Base-by-base conservation (phyloP, 306 rosid genomes). In the Alnus rubra region DNA sequence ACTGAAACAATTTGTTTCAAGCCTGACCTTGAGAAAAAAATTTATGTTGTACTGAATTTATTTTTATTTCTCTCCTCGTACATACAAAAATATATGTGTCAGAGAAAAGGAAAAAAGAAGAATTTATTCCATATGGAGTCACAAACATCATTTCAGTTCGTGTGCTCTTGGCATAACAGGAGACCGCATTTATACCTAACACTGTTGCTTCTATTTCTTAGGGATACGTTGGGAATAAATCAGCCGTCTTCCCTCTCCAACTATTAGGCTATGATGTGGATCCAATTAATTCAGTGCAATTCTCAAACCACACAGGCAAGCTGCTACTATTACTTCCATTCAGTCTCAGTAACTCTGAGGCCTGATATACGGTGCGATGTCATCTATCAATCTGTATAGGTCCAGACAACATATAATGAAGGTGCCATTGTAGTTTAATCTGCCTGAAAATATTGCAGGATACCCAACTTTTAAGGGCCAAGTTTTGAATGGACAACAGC, bases 251-350 rank as follows among this genome's bases (percentile, higher is more conserved):
- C 51, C 97, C 97, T 65, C 87, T 92, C 72, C 97, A 92, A 85
- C 88, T 92, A 56, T 72, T 92, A 84, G 97, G 97, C 80, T 92
- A 86, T 81, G 97, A 92, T 79, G 97, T 92, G 81, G 97, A 92
- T 88, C 94, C 97, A 74, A 92, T 92, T 69, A 85, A 90, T 83
- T 92, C 97, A 39, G 96, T 92, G 80, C 96, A 92, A 86, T 92
- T 92, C 91, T 92, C 97, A 9, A 92, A 92, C 80, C 96, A 92
- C 94, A 92, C 94, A 86, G 97, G 97, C 87, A 90, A 88, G 94
- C 88, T 87, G 86, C 78, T 85, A 78, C 82, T 79, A 80, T 80
- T 84, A 80, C 77, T 87, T 86, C 82, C 82, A 78, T 69, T 82
- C 86, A 76, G 78, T 74, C 84, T 88, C 80, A 79, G 75, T 79